Base-by-base conservation (phyloP, 306 rosid genomes). In the Ochetophila trinervis region DNA sequence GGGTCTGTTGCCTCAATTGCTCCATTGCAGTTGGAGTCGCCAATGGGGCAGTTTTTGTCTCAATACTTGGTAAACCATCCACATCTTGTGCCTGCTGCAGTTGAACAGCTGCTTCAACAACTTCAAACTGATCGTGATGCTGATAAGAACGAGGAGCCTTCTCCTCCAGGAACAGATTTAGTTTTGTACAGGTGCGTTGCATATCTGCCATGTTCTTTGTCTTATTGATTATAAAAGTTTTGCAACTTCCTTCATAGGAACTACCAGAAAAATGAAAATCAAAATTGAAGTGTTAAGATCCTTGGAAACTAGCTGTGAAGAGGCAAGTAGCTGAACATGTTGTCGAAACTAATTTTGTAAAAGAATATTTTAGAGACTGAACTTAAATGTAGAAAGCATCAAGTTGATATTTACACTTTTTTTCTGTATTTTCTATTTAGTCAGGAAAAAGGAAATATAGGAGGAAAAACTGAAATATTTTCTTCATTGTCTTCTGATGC, bases 11-110 rank as follows among this genome's bases (percentile, higher is more conserved):
- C 76, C 23, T 84, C 82, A 40, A 78, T 94, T 63, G 99, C 96
- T 62, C 99, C 99, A 1, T 87, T 94, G 76, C 84, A 71, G 85
- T 70, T 94, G 68, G 97, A 90, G 70, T 94, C 99, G 47, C 97
- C 99, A 13, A 62, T 90, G 17, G 99, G 99, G 6, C 97, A 81
- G 86, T 88, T 94, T 67, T 81, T 94, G 63, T 81, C 96, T 67
- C 85, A 90, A 79, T 90, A 90, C 53, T 72, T 94, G 80, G 57
- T 67, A 22, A 78, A 86, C 74, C 99, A 94, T 79, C 99, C 97
- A 0, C 99, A 94, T 70, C 99, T 94, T 24, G 79, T 94, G 42
- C 99, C 97, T 62, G 96, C 96, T 65, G 97, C 97, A 5, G 88
- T 88, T 21, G 99, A 94, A 66, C 85, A 90, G 73, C 99, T 90